These are phyloP conservation scores for Carex arenaria DNA, from an alignment of 202 grass and related monocot genomes.

Conservation along the genomic window DNA sequence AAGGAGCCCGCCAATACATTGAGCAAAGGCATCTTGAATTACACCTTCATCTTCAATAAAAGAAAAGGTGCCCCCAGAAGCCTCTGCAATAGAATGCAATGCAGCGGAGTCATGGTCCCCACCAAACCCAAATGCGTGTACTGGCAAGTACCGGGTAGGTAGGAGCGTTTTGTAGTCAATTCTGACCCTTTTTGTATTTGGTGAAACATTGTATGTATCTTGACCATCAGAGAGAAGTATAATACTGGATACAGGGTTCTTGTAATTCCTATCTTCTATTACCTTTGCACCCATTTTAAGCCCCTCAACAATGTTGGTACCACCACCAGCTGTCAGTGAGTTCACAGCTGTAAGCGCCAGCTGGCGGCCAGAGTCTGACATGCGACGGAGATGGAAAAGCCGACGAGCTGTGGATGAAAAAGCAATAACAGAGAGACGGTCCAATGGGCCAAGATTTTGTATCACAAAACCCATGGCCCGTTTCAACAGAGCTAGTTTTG, in stretches of 20 bases:
- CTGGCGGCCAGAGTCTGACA: conserved; percentile 71
- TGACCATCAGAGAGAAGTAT: conserved; percentile 90
- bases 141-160: conserved; percentile 41
- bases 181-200: conserved; percentile 34
- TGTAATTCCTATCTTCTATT: conserved; percentile 56
- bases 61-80: conserved; percentile 88
- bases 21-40: conserved; percentile 96
- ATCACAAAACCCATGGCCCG: conserved; percentile 88
- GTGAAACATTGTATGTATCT: conserved; percentile 64
- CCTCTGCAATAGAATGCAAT: conserved; percentile 71
- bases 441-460: conserved; percentile 76
- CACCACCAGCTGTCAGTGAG: conserved; percentile 59
- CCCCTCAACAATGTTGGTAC: conserved; percentile 83
- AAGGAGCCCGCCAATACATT: conserved; percentile 90
- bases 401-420: conserved; percentile 74
- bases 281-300: conserved; percentile 76
- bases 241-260: conserved; percentile 75
- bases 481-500: conserved; percentile 79
- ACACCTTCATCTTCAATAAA: conserved; percentile 90
- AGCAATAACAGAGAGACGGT: conserved; percentile 82
- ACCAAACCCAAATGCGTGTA: conserved; percentile 90
- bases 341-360: conserved; percentile 64
- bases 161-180: conserved; percentile 50
- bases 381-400: conserved; percentile 57
- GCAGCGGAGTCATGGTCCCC: conserved; percentile 65